phyloP scores from a whole-genome alignment of 192 early-diverging fungal species.

The Lunasporangiospora selenospora region DNA sequence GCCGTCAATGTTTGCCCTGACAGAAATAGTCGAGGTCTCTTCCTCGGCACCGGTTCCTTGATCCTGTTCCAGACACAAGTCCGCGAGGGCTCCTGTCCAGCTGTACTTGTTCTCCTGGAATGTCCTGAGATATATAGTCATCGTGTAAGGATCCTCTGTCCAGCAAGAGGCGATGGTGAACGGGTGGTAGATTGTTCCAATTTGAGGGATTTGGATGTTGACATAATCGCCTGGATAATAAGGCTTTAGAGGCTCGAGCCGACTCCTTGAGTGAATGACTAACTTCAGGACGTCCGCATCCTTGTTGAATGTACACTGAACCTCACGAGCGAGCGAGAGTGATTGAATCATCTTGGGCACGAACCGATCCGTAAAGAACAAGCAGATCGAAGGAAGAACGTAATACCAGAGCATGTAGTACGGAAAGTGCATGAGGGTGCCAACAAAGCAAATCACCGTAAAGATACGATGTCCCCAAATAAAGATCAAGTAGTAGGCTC shows the following conservation, averaged over 20 bases:
- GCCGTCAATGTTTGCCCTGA: constrained; percentile 28
- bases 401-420: constrained; percentile 49
- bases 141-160: constrained; percentile 44
- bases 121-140: constrained; percentile 35
- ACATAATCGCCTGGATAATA: constrained; percentile 45
- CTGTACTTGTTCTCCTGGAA: constrained; percentile 32
- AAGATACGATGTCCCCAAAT: constrained; percentile 20
- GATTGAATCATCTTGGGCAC: constrained; percentile 38
- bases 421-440: constrained; percentile 39
- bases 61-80: constrained; percentile 9
- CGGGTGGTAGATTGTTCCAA: constrained; percentile 31
- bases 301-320: constrained; percentile 24
- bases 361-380: constrained; percentile 41
- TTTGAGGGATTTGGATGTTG: constrained; percentile 29
- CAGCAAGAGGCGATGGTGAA: constrained; percentile 45
- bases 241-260: constrained; percentile 29
- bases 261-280: constrained; percentile 11
- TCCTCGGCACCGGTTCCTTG: constrained; percentile 4
- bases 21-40: neutral
- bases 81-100: constrained; percentile 33
- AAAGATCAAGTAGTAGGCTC: constrained; percentile 21
- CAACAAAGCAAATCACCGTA: constrained; percentile 34
- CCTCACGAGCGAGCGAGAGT: constrained; percentile 13
- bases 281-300: constrained; percentile 36
- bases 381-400: constrained; percentile 28